A percentile compares a stretch with the other conserved stretches of the same genome.
phyloP scores from a whole-genome alignment of 2,329 filamentous ascomycete species.

The Calonectria naviculata region DNA sequence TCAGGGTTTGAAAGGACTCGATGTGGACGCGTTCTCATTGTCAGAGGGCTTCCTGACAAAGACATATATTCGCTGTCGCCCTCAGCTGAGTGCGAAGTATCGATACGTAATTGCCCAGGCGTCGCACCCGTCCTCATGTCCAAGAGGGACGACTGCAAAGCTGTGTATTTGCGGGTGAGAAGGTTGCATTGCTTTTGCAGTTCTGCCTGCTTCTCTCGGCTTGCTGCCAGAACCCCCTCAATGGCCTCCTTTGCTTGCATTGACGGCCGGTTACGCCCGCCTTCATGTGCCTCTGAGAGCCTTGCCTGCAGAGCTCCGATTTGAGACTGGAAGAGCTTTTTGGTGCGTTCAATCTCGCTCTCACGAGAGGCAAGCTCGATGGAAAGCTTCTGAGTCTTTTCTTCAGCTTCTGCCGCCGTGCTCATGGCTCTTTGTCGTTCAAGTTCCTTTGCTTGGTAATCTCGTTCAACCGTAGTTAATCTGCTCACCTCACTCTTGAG shows the following conservation, averaged over 20 bases:
- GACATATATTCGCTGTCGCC: slow-evolving; percentile 50
- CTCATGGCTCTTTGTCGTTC: slow-evolving; percentile 67
- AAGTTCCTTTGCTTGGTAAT: slow-evolving; percentile 72
- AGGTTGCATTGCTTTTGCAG: slow-evolving; percentile 63
- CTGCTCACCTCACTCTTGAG: slow-evolving; percentile 69
- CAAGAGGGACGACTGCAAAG: slow-evolving; percentile 61
- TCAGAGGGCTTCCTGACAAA: slow-evolving; percentile 51
- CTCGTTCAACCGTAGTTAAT: slow-evolving; percentile 70
- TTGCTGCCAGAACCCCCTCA: slow-evolving; percentile 60
- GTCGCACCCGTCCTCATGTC: slow-evolving; percentile 55
- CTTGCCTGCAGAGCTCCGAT: slow-evolving; percentile 58
- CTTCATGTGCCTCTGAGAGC: slow-evolving; percentile 52
- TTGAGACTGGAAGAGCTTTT: slow-evolving; percentile 59
- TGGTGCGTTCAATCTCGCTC: slow-evolving; percentile 56
- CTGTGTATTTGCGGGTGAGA: slow-evolving; percentile 63
- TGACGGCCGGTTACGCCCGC: slow-evolving; percentile 36
- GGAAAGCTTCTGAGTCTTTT: slow-evolving; percentile 67
- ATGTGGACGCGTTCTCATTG: slow-evolving; percentile 49
- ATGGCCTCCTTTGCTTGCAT: slow-evolving; percentile 50
- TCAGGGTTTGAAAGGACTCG: slow-evolving; percentile 59
- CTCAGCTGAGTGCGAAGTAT: slow-evolving; percentile 34
- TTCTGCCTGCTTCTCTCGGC: slow-evolving; percentile 63
- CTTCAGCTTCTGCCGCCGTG: slow-evolving; percentile 68
- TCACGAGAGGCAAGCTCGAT: slow-evolving; percentile 66
- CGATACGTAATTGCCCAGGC: slow-evolving; percentile 32